Evolutionary conservation across 2,329 filamentous ascomycete genomes (phyloP), one percentile per base, ranked within the genome.

Genomic region (Onygenales sp.): DNA sequence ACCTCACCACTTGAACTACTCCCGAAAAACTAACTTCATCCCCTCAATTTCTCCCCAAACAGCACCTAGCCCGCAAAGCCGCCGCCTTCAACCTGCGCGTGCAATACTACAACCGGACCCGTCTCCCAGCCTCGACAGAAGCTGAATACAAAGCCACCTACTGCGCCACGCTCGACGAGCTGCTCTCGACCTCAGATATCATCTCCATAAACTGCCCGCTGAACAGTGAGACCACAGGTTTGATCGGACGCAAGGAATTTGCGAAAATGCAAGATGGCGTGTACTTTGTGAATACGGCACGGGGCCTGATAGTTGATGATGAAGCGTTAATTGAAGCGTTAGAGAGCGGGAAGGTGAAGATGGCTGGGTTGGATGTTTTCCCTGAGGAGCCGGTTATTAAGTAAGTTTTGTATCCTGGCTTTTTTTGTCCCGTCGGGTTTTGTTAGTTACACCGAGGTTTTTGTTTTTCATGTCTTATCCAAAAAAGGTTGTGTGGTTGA

Each of bases 301-400:
- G 78, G 0, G 78, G 78, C 0, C 69, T 70, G 10, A 63, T 80
- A 2, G 63, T 81, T 0, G 70, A 80, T 54, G 76, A 80, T 57
- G 59, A 63, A 3, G 77, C 77, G 0, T 59, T 81, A 13, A 67
- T 76, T 5, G 60, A 65, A 9, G 77, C 76, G 0, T 58, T 81
- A 4, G 70, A 77, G 52, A 69, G 62, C 5, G 75, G 77, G 0
- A 74, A 75, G 49, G 56, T 80, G 1, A 64, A 65, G 1, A 63
- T 73, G 4, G 76, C 74, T 0, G 78, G 77, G 0, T 54, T 80
- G 39, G 77, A 79, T 56, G 76, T 77, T 0, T 74, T 77, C 40
- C 54, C 54, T 48, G 64, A 74, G 14, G 77, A 79, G 56, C 76
- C 75, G 0, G 62, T 63, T 5, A 63, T 74, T 11, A 34, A 47